These are phyloP conservation scores for Phlyctochytrium bullatum DNA, from an alignment of 192 early-diverging fungal genomes.

Conservation along the genomic window DNA sequence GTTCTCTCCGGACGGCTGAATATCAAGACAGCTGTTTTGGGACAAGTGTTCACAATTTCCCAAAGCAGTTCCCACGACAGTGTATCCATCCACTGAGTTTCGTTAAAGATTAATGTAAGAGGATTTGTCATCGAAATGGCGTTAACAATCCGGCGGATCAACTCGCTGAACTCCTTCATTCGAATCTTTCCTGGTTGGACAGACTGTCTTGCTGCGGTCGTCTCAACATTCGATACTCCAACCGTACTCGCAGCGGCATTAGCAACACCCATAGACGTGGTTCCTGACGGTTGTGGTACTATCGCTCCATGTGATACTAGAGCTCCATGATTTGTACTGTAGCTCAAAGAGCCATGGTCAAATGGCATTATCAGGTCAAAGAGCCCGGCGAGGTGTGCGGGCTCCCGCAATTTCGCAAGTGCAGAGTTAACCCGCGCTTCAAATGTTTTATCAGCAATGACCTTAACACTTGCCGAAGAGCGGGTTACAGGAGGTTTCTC, in stretches of 20 bases:
- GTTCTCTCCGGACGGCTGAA: slow-evolving; percentile 38
- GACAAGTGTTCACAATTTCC: slow-evolving; percentile 32
- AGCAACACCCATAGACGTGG: too few species aligned
- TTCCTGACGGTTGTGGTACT: too few species aligned
- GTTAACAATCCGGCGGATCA: slow-evolving; percentile 33
- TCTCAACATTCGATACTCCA: too few species aligned
- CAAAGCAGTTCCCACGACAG: slow-evolving; percentile 44
- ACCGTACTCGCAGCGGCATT: too few species aligned
- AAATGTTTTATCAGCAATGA: slow-evolving; percentile 5
- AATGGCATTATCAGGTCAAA: slow-evolving; percentile 38
- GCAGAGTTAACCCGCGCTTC: slow-evolving; percentile 24
- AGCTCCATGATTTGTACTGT: too few species aligned
- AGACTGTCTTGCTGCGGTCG: slow-evolving; percentile 7
- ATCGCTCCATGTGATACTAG: neutral
- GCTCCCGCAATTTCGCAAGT: slow-evolving; percentile 25
- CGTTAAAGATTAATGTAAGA: slow-evolving; percentile 39
- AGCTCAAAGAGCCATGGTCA: too few species aligned
- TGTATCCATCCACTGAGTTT: slow-evolving; percentile 49
- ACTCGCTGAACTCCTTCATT: slow-evolving; percentile 41
- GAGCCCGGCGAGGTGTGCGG: slow-evolving; percentile 10
- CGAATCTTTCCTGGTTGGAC: slow-evolving; percentile 10
- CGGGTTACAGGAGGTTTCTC: neutral
- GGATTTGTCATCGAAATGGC: slow-evolving; percentile 31
- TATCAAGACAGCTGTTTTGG: slow-evolving; percentile 27
- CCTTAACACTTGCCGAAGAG: neutral